A percentile compares a stretch with the other conserved stretches of the same genome.
Conservation (phyloP, 2,329 filamentous ascomycete species). For the Helminthosporium solani region DNA sequence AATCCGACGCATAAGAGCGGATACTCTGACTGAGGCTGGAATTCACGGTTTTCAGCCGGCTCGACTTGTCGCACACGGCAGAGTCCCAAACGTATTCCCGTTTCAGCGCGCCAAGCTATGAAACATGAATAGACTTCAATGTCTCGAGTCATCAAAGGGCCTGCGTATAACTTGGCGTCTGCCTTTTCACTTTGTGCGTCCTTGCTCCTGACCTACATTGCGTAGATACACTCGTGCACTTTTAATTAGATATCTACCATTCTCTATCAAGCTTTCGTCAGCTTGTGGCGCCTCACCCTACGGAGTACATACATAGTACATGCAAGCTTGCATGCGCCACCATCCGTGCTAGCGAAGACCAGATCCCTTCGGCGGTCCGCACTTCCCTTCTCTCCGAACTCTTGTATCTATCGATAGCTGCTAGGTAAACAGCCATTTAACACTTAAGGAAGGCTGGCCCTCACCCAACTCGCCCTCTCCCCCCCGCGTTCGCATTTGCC, state of each 20-base stretch:
- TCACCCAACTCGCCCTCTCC: too few relatives aligned
- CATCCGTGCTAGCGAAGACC: background rate
- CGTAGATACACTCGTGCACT: background rate
- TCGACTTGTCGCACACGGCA: background rate
- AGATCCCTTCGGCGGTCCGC: background rate
- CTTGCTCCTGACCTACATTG: background rate
- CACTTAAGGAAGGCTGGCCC: conserved; percentile 34
- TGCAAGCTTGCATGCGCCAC: conserved; percentile 12
- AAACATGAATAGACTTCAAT: conserved; percentile 1
- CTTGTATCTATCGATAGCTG: conserved; percentile 8
- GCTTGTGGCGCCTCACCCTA: conserved; percentile 9
- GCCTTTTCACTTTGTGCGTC: background rate
- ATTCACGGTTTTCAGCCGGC: background rate
- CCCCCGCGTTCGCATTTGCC: conserved; percentile 10
- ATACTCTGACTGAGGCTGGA: too few relatives aligned
- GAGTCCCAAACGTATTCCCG: background rate
- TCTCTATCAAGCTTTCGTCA: background rate
- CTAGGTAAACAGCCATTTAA: conserved; percentile 26
- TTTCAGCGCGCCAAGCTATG: conserved; percentile 2
- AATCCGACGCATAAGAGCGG: too few relatives aligned
- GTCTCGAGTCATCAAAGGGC: background rate
- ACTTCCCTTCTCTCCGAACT: background rate
- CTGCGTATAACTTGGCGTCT: background rate
- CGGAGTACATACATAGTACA: too few relatives aligned
- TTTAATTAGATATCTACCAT: too few relatives aligned